These are phyloP conservation scores for Anthracocystis walkeri DNA, from an alignment of 1,284 basidiomycete species.

Conservation along the genomic window DNA sequence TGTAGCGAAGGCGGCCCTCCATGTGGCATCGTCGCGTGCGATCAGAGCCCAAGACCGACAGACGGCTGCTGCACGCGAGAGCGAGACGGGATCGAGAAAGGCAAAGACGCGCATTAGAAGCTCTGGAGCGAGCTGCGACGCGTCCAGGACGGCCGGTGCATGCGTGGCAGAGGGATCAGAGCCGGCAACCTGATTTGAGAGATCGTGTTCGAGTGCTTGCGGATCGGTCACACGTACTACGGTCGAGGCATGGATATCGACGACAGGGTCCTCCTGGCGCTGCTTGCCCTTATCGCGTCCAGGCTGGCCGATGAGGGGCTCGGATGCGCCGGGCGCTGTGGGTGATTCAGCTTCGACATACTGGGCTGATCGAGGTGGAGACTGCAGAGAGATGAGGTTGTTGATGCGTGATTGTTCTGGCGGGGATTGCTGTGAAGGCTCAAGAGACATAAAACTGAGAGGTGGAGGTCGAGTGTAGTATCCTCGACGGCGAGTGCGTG, in stretches of 20 bases:
- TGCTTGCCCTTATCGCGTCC: constrained; percentile 27
- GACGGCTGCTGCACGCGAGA: constrained; percentile 76
- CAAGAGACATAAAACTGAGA: constrained; percentile 42
- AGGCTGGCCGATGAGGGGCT: neutral
- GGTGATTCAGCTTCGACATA: constrained; percentile 8
- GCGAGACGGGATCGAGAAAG: constrained; percentile 77
- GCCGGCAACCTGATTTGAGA: neutral
- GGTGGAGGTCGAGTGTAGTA: constrained; percentile 23
- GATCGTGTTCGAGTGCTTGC: neutral
- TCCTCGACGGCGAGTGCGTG: constrained; percentile 24
- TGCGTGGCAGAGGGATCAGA: constrained; percentile 69
- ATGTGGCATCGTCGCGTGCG: constrained; percentile 82
- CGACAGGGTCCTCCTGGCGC: constrained; percentile 4
- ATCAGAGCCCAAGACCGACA: constrained; percentile 76
- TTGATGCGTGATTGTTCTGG: constrained; percentile 11
- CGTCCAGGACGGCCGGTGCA: neutral
- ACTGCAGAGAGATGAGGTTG: neutral
- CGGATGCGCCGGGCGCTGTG: constrained; percentile 1
- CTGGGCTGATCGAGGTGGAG: constrained; percentile 8
- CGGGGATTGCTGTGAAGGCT: constrained; percentile 9
- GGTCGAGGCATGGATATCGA: constrained; percentile 14
- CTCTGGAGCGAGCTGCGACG: constrained; percentile 74
- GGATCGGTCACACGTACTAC: constrained; percentile 43
- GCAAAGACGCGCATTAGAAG: constrained; percentile 83
- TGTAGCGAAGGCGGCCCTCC: constrained; percentile 81